These are phyloP conservation scores for Myxozyma geophila DNA, from an alignment of 805 yeast genomes.

Conservation along the genomic window DNA sequence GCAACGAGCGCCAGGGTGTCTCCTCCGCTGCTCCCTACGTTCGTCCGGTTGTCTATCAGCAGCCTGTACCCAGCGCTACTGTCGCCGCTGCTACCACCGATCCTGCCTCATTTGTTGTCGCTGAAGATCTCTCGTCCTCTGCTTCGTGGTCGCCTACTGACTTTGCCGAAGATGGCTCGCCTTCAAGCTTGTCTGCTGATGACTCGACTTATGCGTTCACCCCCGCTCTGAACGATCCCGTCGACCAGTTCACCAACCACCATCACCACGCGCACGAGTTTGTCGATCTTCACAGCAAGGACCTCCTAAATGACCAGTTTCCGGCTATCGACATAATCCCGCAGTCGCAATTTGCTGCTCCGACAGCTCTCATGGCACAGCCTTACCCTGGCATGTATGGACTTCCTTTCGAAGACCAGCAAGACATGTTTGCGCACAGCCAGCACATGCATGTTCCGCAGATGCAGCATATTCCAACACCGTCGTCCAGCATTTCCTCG, in stretches of 20 bases:
- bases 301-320: background rate
- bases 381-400: background rate
- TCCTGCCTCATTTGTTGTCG: constrained; percentile 2
- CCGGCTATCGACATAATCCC: constrained; percentile 5
- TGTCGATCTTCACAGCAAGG: constrained; percentile 4
- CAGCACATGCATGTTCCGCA: constrained; percentile 1
- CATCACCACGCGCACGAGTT: background rate
- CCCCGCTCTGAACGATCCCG: constrained; percentile 2
- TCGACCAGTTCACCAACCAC: constrained; percentile 7
- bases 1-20: constrained; percentile 27
- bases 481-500: constrained; percentile 22
- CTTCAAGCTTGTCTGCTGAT: background rate
- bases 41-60: constrained; percentile 10
- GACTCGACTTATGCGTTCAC: constrained; percentile 10
- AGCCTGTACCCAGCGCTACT: background rate
- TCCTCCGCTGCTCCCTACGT: constrained; percentile 22
- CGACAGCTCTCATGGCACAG: background rate
- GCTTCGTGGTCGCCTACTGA: constrained; percentile 21
- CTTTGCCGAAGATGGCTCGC: constrained; percentile 10
- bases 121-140: background rate
- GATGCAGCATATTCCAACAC: constrained; percentile 11
- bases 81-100: background rate
- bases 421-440: constrained; percentile 5
- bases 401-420: background rate
- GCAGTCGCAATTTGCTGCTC: background rate